Conservation (phyloP, 805 yeast genomes). For the Cyberlindnera nakhonratchasimensis region DNA sequence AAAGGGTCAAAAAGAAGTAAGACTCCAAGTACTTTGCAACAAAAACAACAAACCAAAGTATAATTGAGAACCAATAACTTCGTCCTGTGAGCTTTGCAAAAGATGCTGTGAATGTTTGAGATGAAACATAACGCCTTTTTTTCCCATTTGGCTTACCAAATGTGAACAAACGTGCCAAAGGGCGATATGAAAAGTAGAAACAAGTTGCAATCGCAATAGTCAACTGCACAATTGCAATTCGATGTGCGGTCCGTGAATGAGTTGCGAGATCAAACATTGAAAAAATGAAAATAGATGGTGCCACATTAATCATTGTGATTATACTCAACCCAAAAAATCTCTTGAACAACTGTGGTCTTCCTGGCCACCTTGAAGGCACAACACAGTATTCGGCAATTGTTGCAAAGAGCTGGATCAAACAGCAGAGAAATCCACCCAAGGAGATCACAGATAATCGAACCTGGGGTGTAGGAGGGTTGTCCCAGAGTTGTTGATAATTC, state of each 20-base stretch:
- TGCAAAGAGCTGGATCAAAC: constrained; percentile 54
- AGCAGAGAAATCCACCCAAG: constrained; percentile 63
- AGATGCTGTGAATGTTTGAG: constrained; percentile 57
- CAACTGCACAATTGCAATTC: constrained; percentile 52
- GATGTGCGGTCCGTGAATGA: constrained; percentile 36
- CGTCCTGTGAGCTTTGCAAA: constrained; percentile 52
- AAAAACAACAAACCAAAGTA: constrained; percentile 66
- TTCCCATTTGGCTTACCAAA: constrained; percentile 23
- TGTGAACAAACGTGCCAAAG: constrained; percentile 52
- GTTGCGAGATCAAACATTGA: constrained; percentile 37
- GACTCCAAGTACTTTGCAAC: constrained; percentile 70
- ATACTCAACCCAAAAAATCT: constrained; percentile 43
- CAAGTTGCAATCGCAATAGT: constrained; percentile 53
- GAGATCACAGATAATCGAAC: constrained; percentile 56
- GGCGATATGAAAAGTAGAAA: constrained; percentile 53
- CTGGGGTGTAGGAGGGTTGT: constrained; percentile 61
- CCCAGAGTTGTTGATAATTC: constrained; percentile 46
- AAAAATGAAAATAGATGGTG: constrained; percentile 54
- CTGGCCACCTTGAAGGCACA: constrained; percentile 73
- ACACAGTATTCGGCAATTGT: constrained; percentile 55
- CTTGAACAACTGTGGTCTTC: constrained; percentile 54
- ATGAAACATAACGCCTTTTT: constrained; percentile 52
- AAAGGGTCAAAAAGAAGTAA: constrained; percentile 71
- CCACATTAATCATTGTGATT: constrained; percentile 43
- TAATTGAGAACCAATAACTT: constrained; percentile 57